Evolutionary conservation across 805 yeast species (phyloP), one percentile per base, ranked within the genome.

Genomic region (Wickerhamomyces alni): DNA sequence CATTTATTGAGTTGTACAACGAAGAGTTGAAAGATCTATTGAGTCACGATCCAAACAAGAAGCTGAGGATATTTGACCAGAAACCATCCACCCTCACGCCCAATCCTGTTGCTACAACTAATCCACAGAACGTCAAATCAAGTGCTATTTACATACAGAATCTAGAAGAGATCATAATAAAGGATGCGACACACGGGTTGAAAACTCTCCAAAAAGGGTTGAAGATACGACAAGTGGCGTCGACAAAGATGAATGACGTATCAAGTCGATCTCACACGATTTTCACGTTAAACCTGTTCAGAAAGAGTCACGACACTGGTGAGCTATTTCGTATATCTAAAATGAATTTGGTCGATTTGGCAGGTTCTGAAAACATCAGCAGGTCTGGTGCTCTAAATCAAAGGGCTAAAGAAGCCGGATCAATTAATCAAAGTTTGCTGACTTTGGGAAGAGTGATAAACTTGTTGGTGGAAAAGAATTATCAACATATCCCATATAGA

Each of bases 401-500:
- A 55, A 70, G 96, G 33, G 96, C 96, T 0, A 80, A 87, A 48
- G 99, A 91, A 56, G 96, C 97, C 0, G 97, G 96, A 0, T 77
- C 87, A 16, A 89, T 89, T 37, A 91, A 91, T 60, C 95, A 87
- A 59, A 82, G 94, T 59, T 66, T 91, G 38, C 64, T 91, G 28
- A 82, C 96, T 0, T 68, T 91, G 32, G 98, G 98, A 1, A 69
- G 95, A 45, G 97, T 91, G 1, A 89, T 91, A 17, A 88, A 83
- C 57, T 70, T 79, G 1, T 60, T 82, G 16, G 85, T 78, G 1
- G 87, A 80, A 49, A 71, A 72, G 33, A 67, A 71, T 16, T 61
- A 71, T 6, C 62, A 72, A 3, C 95, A 87, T 57, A 77, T 91
- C 24, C 97, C 98, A 0, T 88, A 87, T 56, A 62, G 94, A 51